phyloP scores from a whole-genome alignment of 345 rosid species.

The Aquilaria malaccensis region DNA sequence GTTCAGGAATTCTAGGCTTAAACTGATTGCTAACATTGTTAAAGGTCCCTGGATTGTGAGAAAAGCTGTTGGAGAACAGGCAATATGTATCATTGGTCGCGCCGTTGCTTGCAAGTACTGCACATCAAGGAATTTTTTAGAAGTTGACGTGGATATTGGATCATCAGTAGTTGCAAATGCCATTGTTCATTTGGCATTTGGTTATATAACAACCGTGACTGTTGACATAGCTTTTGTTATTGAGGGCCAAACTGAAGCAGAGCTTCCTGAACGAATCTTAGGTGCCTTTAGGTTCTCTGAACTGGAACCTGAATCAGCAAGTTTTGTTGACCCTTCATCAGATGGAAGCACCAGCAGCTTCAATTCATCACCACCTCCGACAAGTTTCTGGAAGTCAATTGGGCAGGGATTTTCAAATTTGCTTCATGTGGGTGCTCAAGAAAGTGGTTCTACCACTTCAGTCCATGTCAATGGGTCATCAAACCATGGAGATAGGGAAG shows the following conservation, averaged over 20 bases:
- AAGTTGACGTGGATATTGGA: slow-evolving; percentile 91
- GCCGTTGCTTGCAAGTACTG: slow-evolving; percentile 64
- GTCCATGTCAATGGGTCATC: slow-evolving; percentile 26
- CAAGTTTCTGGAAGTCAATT: slow-evolving; percentile 75
- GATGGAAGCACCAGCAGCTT: slow-evolving; percentile 14
- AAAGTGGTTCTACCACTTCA: slow-evolving; percentile 25
- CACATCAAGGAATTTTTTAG: slow-evolving; percentile 43
- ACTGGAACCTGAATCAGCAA: slow-evolving; percentile 64
- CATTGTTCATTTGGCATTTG: slow-evolving; percentile 87
- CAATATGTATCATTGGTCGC: slow-evolving; percentile 86
- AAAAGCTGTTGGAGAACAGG: slow-evolving; percentile 98
- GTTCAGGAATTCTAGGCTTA: slow-evolving; percentile 71
- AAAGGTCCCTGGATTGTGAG: slow-evolving; percentile 96
- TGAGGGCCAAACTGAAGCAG: slow-evolving; percentile 69
- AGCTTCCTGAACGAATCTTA: slow-evolving; percentile 78
- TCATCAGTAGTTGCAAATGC: slow-evolving; percentile 96
- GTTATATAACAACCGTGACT: slow-evolving; percentile 77
- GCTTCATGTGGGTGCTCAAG: slow-evolving; percentile 52
- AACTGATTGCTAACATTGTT: slow-evolving; percentile 88
- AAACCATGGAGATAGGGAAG: slow-evolving; percentile 21
- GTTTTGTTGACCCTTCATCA: slow-evolving; percentile 26
- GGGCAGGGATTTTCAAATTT: slow-evolving; percentile 75
- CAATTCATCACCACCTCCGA: slow-evolving; percentile 35
- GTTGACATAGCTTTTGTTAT: slow-evolving; percentile 89
- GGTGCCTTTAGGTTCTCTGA: slow-evolving; percentile 86